Evolutionary conservation across 1,284 basidiomycete genomes (phyloP), one percentile per base, ranked within the genome.

Genomic region (Marasmius fiardii): DNA sequence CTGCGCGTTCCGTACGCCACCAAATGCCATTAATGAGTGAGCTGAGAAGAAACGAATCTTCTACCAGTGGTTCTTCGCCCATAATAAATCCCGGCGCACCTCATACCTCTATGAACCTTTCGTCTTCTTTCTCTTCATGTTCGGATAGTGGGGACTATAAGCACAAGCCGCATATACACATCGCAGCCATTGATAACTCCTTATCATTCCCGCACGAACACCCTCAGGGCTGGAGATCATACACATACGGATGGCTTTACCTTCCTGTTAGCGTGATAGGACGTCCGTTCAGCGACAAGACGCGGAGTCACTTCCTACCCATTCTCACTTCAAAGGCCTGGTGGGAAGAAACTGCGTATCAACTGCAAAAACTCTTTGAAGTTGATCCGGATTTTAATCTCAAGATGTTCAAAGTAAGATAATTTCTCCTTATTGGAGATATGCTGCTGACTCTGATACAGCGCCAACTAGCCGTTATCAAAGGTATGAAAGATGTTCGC

Each of bases 161-260:
- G 49, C 75, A 76, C 34, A 73, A 70, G 53, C 82, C 83, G 1
- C 82, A 85, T 60, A 85, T 92, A 28, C 92, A 93, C 65, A 89
- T 93, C 48, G 91, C 90, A 53, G 94, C 94, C 10, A 96, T 96
- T 58, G 94, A 96, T 67, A 96, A 96, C 67, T 94, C 91, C 0
- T 80, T 97, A 24, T 92, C 92, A 0, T 97, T 95, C 66, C 94
- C 90, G 41, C 90, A 92, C 60, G 88, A 92, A 64, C 90, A 95
- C 65, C 94, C 93, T 0, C 83, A 85, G 60, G 93, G 93, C 23
- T 95, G 93, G 88, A 82, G 94, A 35, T 87, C 88, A 21, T 95
- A 92, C 66, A 92, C 92, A 0, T 96, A 93, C 64, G 94, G 94
- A 28, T 95, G 93, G 93, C 73, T 97, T 31, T 93, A 88, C 67